These are phyloP conservation scores for Zelopaecilomyces penicillatus DNA, from an alignment of 2,329 filamentous ascomycete genomes.

Conservation along the genomic window DNA sequence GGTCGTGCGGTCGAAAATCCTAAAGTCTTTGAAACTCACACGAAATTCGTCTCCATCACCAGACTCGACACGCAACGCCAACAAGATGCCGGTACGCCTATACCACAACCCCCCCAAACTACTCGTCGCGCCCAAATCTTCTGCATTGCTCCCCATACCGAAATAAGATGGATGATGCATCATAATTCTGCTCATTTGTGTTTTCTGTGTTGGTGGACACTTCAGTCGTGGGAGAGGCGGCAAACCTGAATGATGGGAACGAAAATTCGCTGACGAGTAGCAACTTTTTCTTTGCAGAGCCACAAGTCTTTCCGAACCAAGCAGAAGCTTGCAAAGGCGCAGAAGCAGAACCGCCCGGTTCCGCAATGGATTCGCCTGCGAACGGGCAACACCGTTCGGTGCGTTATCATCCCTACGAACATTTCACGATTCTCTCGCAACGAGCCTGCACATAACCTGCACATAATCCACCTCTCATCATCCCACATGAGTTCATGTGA, in stretches of 20 bases:
- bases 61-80: constrained; percentile 30
- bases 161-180: neutral
- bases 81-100: constrained; percentile 34
- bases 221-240: neutral
- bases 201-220: neutral
- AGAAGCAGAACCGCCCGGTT: constrained; percentile 99
- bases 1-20: constrained; percentile 24
- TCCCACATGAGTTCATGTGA: neutral
- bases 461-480: neutral
- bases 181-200: neutral
- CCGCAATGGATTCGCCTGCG: constrained; percentile 99
- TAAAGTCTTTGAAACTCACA: constrained; percentile 20
- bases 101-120: constrained; percentile 5
- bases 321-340: constrained; percentile 99
- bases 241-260: neutral
- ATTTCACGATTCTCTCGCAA: neutral
- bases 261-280: constrained; percentile 15
- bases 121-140: neutral
- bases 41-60: constrained; percentile 25
- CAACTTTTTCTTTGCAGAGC: constrained; percentile 50
- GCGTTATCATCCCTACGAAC: constrained; percentile 37
- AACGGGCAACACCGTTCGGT: constrained; percentile 99
- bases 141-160: neutral
- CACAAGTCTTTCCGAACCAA: constrained; percentile 99
- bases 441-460: neutral